Conservation (phyloP, 148 eudicot genomes). For the Cornus suecica region DNA sequence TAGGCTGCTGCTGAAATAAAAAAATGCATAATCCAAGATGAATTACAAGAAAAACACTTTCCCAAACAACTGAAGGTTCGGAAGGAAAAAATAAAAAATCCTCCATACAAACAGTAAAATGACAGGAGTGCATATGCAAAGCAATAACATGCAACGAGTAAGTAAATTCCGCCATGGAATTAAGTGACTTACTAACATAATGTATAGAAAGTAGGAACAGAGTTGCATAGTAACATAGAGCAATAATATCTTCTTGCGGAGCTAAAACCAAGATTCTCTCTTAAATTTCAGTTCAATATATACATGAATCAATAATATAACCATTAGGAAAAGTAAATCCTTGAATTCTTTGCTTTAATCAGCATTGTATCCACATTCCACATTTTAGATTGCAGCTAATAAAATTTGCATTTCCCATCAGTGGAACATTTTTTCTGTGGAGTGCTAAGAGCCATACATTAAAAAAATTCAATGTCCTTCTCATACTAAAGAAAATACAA, state of each 20-base stretch:
- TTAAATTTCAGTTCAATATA: neutral
- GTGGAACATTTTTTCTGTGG: neutral
- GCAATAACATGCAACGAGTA: neutral
- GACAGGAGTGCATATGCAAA: neutral
- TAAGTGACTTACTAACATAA: neutral
- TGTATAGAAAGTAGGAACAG: neutral
- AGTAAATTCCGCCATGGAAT: neutral
- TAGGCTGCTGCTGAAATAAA: constrained; percentile 12
- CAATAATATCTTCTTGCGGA: neutral
- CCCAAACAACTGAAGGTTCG: neutral
- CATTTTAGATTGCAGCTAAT: neutral
- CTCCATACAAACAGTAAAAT: no score
- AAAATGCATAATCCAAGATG: neutral
- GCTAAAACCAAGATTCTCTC: neutral
- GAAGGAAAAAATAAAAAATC: no score
- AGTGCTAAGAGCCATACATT: neutral
- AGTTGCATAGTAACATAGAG: no score
- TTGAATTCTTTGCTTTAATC: neutral
- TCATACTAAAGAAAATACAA: neutral
- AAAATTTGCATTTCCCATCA: neutral
- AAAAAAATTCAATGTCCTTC: neutral
- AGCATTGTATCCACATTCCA: neutral
- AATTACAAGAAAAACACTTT: neutral
- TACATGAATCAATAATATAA: neutral
- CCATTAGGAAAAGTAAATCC: neutral